Evolutionary conservation across 345 rosid species (phyloP), one percentile per base, ranked within the genome.

Genomic region (Draba incana): DNA sequence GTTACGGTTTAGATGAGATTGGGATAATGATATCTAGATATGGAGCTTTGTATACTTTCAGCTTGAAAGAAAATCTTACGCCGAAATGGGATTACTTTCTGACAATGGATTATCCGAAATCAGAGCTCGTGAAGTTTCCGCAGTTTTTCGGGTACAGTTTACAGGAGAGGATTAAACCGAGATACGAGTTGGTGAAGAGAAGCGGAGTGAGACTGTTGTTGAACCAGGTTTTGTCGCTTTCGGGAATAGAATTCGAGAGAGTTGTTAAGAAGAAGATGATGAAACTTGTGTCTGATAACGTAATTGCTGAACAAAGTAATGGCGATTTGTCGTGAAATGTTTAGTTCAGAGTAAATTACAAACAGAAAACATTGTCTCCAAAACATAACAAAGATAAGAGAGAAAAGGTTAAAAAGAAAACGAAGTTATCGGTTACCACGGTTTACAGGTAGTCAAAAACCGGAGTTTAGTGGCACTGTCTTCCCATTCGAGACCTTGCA

Each of bases 81-180:
- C 91, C 90, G 3, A 92, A 92, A 75, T 92, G 98, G 98, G 92
- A 92, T 42, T 92, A 84, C 77, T 92, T 86, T 84, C 77, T 86
- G 76, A 89, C 88, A 35, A 88, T 85, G 96, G 97, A 85, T 62
- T 92, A 88, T 77, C 75, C 88, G 2, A 85, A 69, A 16, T 74
- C 86, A 3, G 97, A 89, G 77, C 93, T 92, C 2, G 86, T 89
- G 25, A 89, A 89, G 71, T 89, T 89, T 57, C 98, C 96, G 30
- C 92, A 92, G 70, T 92, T 83, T 81, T 92, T 92, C 11, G 95
- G 98, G 52, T 92, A 89, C 60, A 92, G 92, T 69, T 81, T 92
- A 73, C 87, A 82, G 45, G 87, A 77, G 57, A 85, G 97, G 83
- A 88, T 92, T 68, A 92, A 88, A 78, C 96, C 98, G 11, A 79